phyloP scores from a whole-genome alignment of 23 red algal species.

The Agarophyton chilense region DNA sequence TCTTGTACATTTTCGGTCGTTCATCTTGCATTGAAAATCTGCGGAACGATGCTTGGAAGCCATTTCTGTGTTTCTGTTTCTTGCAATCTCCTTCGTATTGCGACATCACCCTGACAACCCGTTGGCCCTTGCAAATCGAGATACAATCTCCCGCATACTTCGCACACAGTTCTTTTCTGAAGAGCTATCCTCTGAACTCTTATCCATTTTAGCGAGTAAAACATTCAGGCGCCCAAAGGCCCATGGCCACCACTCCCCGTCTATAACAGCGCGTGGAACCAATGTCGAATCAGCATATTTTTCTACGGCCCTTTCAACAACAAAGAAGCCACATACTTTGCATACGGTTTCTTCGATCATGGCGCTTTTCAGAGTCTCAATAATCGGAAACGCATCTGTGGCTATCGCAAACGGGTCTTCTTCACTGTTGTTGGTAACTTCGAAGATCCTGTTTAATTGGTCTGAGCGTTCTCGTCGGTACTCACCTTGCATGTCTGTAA shows the following conservation, averaged over 20 bases:
- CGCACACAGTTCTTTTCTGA: slow-evolving; percentile 18
- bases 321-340: slow-evolving; percentile 53
- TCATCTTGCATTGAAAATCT: too few species aligned
- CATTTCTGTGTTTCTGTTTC: too few species aligned
- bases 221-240: background rate
- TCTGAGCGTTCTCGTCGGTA: slow-evolving; percentile 33
- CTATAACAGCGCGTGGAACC: slow-evolving; percentile 42
- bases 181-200: background rate
- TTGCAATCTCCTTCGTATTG: too few species aligned
- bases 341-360: slow-evolving; percentile 37
- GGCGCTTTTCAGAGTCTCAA: slow-evolving; percentile 4
- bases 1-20: too few species aligned
- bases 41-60: too few species aligned
- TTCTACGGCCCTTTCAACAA: slow-evolving; percentile 49
- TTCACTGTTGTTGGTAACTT: background rate
- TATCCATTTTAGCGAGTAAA: slow-evolving; percentile 35
- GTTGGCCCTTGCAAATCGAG: slow-evolving; percentile 49
- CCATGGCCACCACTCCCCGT: slow-evolving; percentile 55
- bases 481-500: slow-evolving; percentile 51
- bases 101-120: slow-evolving; percentile 13
- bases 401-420: slow-evolving; percentile 34
- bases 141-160: slow-evolving; percentile 30
- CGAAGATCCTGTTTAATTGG: slow-evolving; percentile 33
- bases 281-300: slow-evolving; percentile 3
- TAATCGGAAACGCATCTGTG: slow-evolving; percentile 16